These are phyloP conservation scores for Lactarius vividus DNA, from an alignment of 768 basidiomycete genomes.

Conservation along the genomic window DNA sequence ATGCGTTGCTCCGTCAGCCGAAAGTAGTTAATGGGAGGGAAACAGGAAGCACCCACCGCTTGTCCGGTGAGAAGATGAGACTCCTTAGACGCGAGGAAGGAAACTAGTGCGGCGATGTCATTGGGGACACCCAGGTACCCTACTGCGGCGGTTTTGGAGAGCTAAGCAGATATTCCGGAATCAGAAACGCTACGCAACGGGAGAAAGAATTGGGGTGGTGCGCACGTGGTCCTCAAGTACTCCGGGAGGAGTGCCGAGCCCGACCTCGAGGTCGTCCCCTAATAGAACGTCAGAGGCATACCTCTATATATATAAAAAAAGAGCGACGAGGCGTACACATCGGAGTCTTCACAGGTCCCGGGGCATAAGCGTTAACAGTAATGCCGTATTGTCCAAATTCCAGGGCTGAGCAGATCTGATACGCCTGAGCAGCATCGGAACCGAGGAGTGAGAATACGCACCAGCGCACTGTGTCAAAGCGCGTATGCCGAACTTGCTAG, in stretches of 20 bases:
- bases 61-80: constrained; percentile 35
- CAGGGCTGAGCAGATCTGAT: constrained; percentile 18
- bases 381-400: constrained; percentile 28
- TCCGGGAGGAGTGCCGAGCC: constrained; percentile 11
- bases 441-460: not conserved
- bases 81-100: constrained; percentile 36
- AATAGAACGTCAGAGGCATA: not conserved
- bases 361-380: constrained; percentile 31
- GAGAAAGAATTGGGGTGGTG: not conserved
- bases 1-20: constrained; percentile 2
- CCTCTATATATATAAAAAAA: not conserved
- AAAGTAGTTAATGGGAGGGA: not conserved
- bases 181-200: not conserved
- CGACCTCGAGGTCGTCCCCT: constrained; percentile 21
- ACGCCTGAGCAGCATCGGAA: not conserved
- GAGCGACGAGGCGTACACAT: constrained; percentile 21
- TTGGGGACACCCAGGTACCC: constrained; percentile 28
- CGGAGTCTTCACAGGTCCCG: constrained; percentile 26
- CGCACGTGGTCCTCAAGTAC: constrained; percentile 22
- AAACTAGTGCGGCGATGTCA: constrained; percentile 35
- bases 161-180: constrained; percentile 3
- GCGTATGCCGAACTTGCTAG: constrained; percentile 36
- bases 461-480: constrained; percentile 33
- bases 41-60: constrained; percentile 14
- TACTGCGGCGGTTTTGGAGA: constrained; percentile 25